Conservation (phyloP, 73 alveolate species). For the Paramecium pentaurelia region DNA sequence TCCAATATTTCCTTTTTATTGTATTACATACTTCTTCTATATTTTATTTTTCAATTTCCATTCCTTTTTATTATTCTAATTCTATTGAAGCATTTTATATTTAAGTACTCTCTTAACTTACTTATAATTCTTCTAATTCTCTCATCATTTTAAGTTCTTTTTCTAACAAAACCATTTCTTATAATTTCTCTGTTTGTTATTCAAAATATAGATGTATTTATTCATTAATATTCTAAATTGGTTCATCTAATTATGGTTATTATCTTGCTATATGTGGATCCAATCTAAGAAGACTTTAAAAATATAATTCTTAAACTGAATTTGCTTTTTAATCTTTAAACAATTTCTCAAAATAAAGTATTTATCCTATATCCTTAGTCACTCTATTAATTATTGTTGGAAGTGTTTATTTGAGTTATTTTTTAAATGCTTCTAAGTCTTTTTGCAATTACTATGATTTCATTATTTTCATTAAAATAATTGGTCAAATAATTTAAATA, state of each 20-base stretch:
- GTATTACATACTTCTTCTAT: neutral
- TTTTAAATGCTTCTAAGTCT: neutral
- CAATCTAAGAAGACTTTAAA: neutral
- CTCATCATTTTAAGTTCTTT: neutral
- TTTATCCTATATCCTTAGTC: neutral
- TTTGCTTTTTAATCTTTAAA: neutral
- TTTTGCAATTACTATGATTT: neutral
- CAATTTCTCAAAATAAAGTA: neutral
- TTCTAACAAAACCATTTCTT: neutral
- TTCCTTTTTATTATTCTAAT: neutral
- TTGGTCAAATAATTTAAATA: neutral
- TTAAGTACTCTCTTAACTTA: neutral
- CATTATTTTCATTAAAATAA: neutral
- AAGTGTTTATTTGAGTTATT: neutral
- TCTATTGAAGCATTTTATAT: neutral
- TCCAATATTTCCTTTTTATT: neutral
- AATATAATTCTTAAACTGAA: neutral
- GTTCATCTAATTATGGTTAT: neutral
- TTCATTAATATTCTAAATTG: neutral
- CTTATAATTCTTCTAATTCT: neutral
- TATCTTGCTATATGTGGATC: neutral
- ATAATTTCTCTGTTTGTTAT: neutral
- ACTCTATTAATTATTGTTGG: neutral
- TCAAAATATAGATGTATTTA: neutral
- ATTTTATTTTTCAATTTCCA: neutral